Evolutionary conservation across 2,329 filamentous ascomycete genomes (phyloP).

Genomic region (Talaromyces islandicus): DNA sequence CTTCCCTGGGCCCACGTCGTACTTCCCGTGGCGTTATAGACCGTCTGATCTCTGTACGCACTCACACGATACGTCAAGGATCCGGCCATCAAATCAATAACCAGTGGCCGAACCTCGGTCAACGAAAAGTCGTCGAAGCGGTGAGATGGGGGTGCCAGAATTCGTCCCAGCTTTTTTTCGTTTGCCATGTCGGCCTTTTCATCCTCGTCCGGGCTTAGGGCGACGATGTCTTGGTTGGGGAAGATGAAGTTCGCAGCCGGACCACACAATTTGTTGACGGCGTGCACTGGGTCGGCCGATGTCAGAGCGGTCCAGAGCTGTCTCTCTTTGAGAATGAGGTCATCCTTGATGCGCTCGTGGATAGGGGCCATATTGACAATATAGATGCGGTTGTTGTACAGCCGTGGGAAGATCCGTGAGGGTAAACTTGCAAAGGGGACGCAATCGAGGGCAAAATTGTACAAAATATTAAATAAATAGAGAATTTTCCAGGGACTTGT

Average conservation of each 20-base stretch:
- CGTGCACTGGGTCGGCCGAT: slow-evolving; percentile 29
- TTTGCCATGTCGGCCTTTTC: slow-evolving; percentile 8
- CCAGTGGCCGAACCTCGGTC: slow-evolving; percentile 23
- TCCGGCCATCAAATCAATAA: slow-evolving; percentile 33
- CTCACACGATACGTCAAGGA: slow-evolving; percentile 27
- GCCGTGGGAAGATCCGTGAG: neutral
- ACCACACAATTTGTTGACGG: slow-evolving; percentile 27
- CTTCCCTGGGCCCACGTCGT: slow-evolving; percentile 33
- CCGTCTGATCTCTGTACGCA: slow-evolving; percentile 20
- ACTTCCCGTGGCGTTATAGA: slow-evolving; percentile 24
- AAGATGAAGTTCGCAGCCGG: slow-evolving; percentile 28
- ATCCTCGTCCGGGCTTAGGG: slow-evolving; percentile 21
- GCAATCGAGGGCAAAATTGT: neutral
- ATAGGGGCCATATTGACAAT: slow-evolving; percentile 26
- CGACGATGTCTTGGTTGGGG: slow-evolving; percentile 25
- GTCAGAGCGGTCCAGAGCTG: slow-evolving; percentile 33
- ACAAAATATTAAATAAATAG: neutral
- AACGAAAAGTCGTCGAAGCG: slow-evolving; percentile 29
- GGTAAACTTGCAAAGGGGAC: neutral
- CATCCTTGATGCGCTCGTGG: slow-evolving; percentile 31
- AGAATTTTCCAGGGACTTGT: neutral
- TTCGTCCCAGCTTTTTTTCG: slow-evolving; percentile 16
- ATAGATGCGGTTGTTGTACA: neutral
- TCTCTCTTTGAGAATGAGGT: slow-evolving; percentile 29
- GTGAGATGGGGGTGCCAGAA: slow-evolving; percentile 27